phyloP scores from a whole-genome alignment of 495 filamentous ascomycete species.

The Letharia lupina region DNA sequence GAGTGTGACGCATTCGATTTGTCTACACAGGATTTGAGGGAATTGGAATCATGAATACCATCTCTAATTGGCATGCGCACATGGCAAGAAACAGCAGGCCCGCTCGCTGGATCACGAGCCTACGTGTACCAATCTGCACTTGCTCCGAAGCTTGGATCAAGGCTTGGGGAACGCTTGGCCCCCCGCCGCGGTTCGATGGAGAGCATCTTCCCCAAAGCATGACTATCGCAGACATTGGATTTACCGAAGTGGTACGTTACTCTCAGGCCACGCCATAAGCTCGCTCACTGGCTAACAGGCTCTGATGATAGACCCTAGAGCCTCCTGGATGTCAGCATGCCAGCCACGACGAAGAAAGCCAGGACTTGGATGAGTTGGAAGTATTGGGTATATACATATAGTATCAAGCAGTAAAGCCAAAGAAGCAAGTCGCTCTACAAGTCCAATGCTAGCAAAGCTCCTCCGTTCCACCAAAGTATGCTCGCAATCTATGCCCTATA shows the following conservation, averaged over 20 bases:
- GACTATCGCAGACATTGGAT: not conserved
- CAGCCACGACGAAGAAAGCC: not conserved
- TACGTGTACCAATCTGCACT: too few species aligned
- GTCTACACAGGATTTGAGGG: constrained; percentile 16
- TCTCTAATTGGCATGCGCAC: not conserved
- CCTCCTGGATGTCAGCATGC: not conserved
- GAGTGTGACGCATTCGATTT: constrained; percentile 12
- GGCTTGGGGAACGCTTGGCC: too few species aligned
- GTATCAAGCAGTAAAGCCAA: not conserved
- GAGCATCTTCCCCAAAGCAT: not conserved
- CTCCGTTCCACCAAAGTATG: not conserved
- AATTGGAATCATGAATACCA: constrained; percentile 5
- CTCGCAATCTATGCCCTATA: not conserved
- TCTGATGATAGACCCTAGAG: not conserved
- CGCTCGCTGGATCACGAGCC: too few species aligned
- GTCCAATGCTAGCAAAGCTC: not conserved
- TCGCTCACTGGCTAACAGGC: not conserved
- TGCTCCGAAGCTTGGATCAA: too few species aligned
- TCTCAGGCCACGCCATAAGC: not conserved
- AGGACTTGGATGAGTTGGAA: not conserved
- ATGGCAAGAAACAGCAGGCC: too few species aligned
- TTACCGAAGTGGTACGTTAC: not conserved
- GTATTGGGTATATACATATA: not conserved
- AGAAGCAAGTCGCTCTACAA: not conserved
- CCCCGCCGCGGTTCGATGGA: not conserved